Evolutionary conservation across 345 rosid genomes (phyloP), one percentile per base, ranked within the genome.

Genomic region (Salix caprea): DNA sequence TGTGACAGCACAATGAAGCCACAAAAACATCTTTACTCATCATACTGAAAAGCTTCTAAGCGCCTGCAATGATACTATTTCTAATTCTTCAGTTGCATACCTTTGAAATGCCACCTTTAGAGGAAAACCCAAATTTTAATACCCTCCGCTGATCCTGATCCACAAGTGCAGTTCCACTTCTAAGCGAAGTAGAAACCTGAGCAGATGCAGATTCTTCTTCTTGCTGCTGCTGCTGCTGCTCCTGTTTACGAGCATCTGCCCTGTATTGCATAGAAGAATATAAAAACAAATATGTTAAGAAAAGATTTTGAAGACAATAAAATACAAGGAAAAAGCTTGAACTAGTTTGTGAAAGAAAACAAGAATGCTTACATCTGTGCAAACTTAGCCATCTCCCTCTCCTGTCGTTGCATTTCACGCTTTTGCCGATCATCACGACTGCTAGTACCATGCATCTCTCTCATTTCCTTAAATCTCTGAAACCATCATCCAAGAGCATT

Each of bases 391-490:
- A 96, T 82, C 88, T 96, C 98, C 81, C 84, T 94, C 82, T 96
- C 97, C 75, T 84, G 94, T 28, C 97, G 97, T 79, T 92, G 99
- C 79, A 79, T 87, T 78, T 96, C 98, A 70, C 97, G 87, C 79
- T 92, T 96, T 80, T 89, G 91, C 65, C 98, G 79, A 60, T 91
- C 99, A 87, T 96, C 99, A n/a, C 98, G 97, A 78, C 91, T 85
- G 78, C 94, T 89, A 66, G 88, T 44, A 72, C 94, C 90, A 21
- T 94, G 99, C 94, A 92, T 88, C 78, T 93, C 99, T 84, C 84
- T 90, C 98, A 96, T 96, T 81, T 92, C 98, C 84, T 96, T 96
- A 81, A 96, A 96, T 24, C 98, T 88, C 99, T 96, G 86, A 84
- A 85, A 78, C 60, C 16, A 30, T 24, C 69, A 73, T 42, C 64